Base-by-base conservation (phyloP, 352 stramenopile species). In the Phytophthora quininea region DNA sequence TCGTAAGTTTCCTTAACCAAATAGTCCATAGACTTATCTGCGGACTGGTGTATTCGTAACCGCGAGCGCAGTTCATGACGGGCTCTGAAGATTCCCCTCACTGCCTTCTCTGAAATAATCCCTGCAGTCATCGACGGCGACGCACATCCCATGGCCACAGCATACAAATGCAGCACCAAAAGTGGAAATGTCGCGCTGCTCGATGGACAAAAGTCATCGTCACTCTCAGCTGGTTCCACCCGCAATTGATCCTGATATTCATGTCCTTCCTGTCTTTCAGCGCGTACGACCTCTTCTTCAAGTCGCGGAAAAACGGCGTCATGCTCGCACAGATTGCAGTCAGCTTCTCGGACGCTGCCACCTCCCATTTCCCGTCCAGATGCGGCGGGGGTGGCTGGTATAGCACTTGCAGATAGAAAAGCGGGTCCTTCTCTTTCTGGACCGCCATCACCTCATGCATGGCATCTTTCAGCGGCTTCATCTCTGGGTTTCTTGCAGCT, bases 141-240 rank as follows among this genome's bases (percentile, higher is more conserved):
- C 12, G 62, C 74, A 52, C 78, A 69, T 0, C 50, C 59, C 76
- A 87, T 84, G 5, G 74, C 72, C 10, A 83, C 60, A 6, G 76
- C 59, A 56, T 87, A 85, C 46, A 87, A 54, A 55, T 79, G 64
- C 32, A 85, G 66, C 50, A 87, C 55, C 33, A 82, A 67, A 65
- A 70, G 52, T 87, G 76, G 38, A 87, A 83, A 30, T 85, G 76
- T 31, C 69, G 51, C 24, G 74, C 67, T 10, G 73, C 50, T 60
- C 58, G 58, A 15, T 56, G 67, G 14, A 68, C 62, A 40, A 70
- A 70, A 0, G 54, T 31, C 15, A 84, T 52, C 32, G 79, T 76
- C 0, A 49, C 8, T 33, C 60, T 15, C 32, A 83, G 64, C 2
- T 72, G 27, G 15, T 68, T 61, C 76, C 70, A 83, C 19, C 71